phyloP scores from a whole-genome alignment of 2,329 filamentous ascomycete genomes.

The Teratosphaeria zuluensis region DNA sequence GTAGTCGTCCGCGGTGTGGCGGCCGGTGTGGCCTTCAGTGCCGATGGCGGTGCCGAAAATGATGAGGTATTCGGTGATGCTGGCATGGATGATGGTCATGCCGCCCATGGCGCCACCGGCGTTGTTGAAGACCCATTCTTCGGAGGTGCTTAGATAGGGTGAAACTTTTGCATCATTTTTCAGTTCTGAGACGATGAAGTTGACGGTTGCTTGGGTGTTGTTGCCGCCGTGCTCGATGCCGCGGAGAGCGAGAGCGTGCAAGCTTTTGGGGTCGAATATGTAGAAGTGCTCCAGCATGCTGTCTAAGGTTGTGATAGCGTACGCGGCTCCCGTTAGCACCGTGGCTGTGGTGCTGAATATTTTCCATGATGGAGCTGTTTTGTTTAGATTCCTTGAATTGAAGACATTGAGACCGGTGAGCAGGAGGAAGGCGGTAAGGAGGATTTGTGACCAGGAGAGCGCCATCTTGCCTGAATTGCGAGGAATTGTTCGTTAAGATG shows the following conservation, averaged over 20 bases:
- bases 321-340: not conserved
- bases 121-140: constrained; percentile 90
- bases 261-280: constrained; percentile 60
- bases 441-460: constrained; percentile 75
- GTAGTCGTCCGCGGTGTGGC: constrained; percentile 88
- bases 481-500: constrained; percentile 44
- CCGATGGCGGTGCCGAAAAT: constrained; percentile 76
- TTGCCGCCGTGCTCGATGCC: constrained; percentile 63
- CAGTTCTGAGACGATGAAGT: constrained; percentile 61
- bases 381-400: not conserved
- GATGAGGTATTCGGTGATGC: constrained; percentile 82
- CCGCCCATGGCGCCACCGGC: constrained; percentile 84
- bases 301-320: not conserved
- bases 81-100: constrained; percentile 85
- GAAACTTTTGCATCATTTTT: constrained; percentile 34
- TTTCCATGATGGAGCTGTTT: not conserved
- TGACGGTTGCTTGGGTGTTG: constrained; percentile 59
- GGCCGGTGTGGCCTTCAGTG: constrained; percentile 79
- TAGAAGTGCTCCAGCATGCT: constrained; percentile 41
- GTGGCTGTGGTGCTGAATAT: not conserved
- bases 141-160: constrained; percentile 53
- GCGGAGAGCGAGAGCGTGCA: constrained; percentile 58
- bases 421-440: constrained; percentile 78
- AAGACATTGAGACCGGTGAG: not conserved
- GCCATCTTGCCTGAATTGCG: constrained; percentile 61